Base-by-base conservation (phyloP, 1,284 basidiomycete genomes). In the Marasmius tenuissimus region DNA sequence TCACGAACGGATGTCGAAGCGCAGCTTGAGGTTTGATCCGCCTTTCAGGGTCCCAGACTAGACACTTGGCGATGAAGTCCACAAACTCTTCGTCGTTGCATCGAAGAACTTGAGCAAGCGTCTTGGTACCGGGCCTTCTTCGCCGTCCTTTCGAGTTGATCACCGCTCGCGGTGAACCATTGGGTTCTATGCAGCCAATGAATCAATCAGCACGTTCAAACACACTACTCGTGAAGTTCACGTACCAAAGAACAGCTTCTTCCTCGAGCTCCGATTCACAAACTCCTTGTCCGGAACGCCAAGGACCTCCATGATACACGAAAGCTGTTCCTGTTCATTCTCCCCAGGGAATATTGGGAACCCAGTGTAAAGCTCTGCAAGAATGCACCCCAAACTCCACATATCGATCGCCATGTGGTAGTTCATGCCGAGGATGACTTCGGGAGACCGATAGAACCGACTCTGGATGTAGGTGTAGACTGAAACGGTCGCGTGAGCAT, bases 271-370 rank as follows among this genome's bases (percentile, higher is more conserved):
- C 63, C 91, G 89, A 71, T 98, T 97, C 68, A 99, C 82, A 68
- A 98, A 88, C 67, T 98, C 94, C 73, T 93, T 93, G 67, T 99
- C 97, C 0, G 97, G 97, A 38, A 96, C 80, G 12, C 97, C 97
- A 48, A 99, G 86, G 7, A 99, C 92, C 75, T 99, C 97, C 97
- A 99, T 99, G 76, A 99, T 99, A 75, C 97, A 99, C 5, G 96
- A 93, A 63, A 99, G 79, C 72, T 99, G 97, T 74, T 99, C 97
- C 76, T 98, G 96, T 76, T 99, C 97, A 72, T 97, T 97, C 77
- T 98, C 97, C n/a, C 97, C 97, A 0, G 97, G 97, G 78, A 99
- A 99, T 70, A 99, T 96, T 0, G 97, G 97, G 75, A 96, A 98
- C 1, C 97, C 97, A n/a, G 97, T 99, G 77, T 94, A 97, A 49